Percentiles rank a stretch among this genome's conserved stretches.
These are phyloP conservation scores for Arthrobotrys entomopaga DNA, from an alignment of 2,329 filamentous ascomycete species.

Conservation along the genomic window DNA sequence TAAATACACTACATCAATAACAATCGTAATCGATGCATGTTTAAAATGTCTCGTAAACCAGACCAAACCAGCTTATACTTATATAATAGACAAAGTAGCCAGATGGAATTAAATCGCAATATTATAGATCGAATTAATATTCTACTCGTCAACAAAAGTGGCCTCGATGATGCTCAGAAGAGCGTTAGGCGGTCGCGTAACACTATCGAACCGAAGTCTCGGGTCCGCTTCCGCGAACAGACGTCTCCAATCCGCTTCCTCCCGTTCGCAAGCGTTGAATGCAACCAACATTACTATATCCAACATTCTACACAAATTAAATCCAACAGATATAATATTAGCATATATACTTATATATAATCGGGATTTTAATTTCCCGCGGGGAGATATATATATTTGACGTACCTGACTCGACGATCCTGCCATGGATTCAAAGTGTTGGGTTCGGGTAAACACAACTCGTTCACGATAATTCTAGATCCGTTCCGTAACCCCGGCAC, in stretches of 20 bases:
- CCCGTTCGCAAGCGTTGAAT: constrained; percentile 61
- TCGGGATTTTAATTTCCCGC: no score
- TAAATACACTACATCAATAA: not conserved
- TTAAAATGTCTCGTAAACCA: constrained; percentile 47
- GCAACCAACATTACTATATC: constrained; percentile 61
- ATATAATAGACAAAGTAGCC: not conserved
- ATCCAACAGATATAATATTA: no score
- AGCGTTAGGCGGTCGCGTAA: constrained; percentile 27
- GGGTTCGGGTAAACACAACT: constrained; percentile 24
- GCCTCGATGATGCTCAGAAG: constrained; percentile 39
- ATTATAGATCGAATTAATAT: not conserved
- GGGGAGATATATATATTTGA: no score
- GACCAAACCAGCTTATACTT: constrained; percentile 19
- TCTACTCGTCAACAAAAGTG: constrained; percentile 42
- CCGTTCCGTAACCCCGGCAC: constrained; percentile 52
- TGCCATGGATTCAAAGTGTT: constrained; percentile 31
- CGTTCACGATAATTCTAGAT: constrained; percentile 26
- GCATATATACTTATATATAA: no score
- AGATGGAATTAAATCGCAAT: no score
- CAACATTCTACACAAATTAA: constrained; percentile 51
- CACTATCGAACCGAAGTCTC: constrained; percentile 52
- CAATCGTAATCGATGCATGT: not conserved
- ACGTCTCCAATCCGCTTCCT: constrained; percentile 60
- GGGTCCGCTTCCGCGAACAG: constrained; percentile 59
- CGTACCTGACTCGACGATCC: constrained; percentile 58